These are phyloP conservation scores for Aureobasidium sp. DNA, from an alignment of 2,329 filamentous ascomycete genomes.

Conservation along the genomic window DNA sequence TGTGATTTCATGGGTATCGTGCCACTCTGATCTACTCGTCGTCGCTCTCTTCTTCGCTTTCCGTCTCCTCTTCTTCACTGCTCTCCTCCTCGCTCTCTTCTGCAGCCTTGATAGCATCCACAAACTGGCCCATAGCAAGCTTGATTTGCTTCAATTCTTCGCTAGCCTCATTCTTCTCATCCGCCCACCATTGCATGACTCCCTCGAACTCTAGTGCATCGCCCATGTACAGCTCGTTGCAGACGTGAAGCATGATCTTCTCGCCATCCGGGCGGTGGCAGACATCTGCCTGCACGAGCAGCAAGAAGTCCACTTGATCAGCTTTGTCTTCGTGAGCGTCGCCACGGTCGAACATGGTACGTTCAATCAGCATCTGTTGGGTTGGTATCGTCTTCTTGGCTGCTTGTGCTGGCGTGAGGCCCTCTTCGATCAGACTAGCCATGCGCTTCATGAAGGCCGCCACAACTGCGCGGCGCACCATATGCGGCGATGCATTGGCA, in stretches of 20 bases:
- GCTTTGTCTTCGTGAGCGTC: conserved; percentile 38
- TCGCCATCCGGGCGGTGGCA: conserved; percentile 57
- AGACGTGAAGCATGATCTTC: conserved; percentile 64
- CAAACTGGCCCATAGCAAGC: conserved; percentile 66
- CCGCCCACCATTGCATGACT: conserved; percentile 81
- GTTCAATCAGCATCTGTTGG: conserved; percentile 54
- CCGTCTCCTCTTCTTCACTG: conserved; percentile 54
- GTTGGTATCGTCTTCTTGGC: conserved; percentile 37
- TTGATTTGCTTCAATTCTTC: conserved; percentile 65
- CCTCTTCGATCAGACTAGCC: conserved; percentile 56
- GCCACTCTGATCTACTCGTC: conserved; percentile 17
- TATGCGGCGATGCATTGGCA: conserved; percentile 80
- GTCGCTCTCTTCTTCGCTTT: conserved; percentile 30
- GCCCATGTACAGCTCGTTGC: conserved; percentile 77
- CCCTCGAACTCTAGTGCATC: conserved; percentile 87
- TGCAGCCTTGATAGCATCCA: conserved; percentile 61
- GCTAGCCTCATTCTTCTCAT: conserved; percentile 59
- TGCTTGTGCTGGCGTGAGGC: conserved; percentile 32
- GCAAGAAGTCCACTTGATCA: conserved; percentile 79
- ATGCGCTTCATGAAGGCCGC: conserved; percentile 78
- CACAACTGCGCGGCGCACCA: conserved; percentile 80
- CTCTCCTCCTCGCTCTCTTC: conserved; percentile 66
- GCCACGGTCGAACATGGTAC: conserved; percentile 53
- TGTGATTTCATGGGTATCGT: conserved; percentile 16
- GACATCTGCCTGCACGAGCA: conserved; percentile 76